These are phyloP conservation scores for Penicillium oxalicum DNA, from an alignment of 2,329 filamentous ascomycete genomes.

Conservation along the genomic window DNA sequence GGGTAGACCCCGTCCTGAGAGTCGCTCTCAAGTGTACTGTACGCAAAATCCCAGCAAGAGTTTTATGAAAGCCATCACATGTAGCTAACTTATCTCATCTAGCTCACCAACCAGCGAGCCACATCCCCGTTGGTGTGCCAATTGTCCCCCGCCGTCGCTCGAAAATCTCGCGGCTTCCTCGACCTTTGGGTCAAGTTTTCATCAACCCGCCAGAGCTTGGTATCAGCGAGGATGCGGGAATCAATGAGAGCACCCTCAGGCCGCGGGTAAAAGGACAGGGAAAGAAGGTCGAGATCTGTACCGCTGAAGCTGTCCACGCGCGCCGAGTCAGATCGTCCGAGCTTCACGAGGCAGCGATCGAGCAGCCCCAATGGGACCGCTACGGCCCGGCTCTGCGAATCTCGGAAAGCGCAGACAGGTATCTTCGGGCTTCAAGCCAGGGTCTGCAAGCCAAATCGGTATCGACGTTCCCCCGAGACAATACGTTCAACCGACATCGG, in stretches of 20 bases:
- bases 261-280: too few relatives aligned
- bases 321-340: background rate
- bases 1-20: background rate
- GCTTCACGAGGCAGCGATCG: background rate
- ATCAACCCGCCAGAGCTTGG: background rate
- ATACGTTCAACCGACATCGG: background rate
- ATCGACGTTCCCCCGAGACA: background rate
- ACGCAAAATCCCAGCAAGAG: background rate
- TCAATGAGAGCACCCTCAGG: background rate
- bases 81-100: background rate
- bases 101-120: background rate
- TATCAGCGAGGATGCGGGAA: background rate
- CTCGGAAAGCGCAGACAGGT: constrained; percentile 21
- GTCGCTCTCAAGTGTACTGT: background rate
- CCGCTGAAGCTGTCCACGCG: background rate
- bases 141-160: background rate
- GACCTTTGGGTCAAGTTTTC: background rate
- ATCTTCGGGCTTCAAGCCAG: constrained; percentile 12
- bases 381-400: constrained; percentile 23
- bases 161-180: background rate
- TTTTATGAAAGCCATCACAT: background rate
- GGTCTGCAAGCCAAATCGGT: background rate
- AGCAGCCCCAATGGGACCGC: constrained; percentile 1
- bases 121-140: background rate
- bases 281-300: background rate